These are phyloP conservation scores for Cordyceps fumosorosea DNA, from an alignment of 2,329 filamentous ascomycete genomes.

Conservation along the genomic window DNA sequence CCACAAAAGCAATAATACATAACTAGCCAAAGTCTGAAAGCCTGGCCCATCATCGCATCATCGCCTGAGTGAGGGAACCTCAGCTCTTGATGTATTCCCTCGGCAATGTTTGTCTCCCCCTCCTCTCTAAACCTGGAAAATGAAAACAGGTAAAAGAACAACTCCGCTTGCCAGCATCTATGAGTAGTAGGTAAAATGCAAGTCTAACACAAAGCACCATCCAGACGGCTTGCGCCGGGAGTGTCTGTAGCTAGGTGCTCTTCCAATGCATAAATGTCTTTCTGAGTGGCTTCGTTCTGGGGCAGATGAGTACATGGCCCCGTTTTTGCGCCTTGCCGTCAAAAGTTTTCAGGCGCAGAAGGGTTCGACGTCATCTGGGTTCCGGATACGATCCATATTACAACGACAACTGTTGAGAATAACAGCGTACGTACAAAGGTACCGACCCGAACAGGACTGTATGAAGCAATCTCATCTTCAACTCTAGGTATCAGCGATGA, in stretches of 20 bases:
- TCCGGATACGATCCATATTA: constrained; percentile 38
- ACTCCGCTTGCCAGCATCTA: background rate
- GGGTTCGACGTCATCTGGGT: constrained; percentile 21
- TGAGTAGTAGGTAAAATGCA: background rate
- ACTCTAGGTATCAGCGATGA: constrained; percentile 27
- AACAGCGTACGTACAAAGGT: constrained; percentile 38
- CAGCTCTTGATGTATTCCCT: constrained; percentile 14
- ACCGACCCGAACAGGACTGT: constrained; percentile 22
- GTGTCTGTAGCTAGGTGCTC: constrained; percentile 3
- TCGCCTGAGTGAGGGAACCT: constrained; percentile 10
- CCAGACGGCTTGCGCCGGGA: background rate
- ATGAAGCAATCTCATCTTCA: constrained; percentile 12
- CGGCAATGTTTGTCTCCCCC: background rate
- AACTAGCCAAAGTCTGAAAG: background rate
- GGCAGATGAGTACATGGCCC: background rate
- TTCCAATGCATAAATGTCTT: background rate
- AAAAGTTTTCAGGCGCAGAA: background rate
- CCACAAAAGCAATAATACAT: constrained; percentile 7
- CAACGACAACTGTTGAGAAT: constrained; percentile 35
- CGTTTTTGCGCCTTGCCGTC: background rate
- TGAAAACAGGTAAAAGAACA: background rate
- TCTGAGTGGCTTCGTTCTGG: background rate
- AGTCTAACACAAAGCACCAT: constrained; percentile 1
- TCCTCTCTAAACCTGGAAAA: background rate
- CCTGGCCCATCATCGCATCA: background rate